These are phyloP conservation scores for Rhipidocladum racemiflorum DNA, from an alignment of 176 grass and related monocot species.

Conservation along the genomic window DNA sequence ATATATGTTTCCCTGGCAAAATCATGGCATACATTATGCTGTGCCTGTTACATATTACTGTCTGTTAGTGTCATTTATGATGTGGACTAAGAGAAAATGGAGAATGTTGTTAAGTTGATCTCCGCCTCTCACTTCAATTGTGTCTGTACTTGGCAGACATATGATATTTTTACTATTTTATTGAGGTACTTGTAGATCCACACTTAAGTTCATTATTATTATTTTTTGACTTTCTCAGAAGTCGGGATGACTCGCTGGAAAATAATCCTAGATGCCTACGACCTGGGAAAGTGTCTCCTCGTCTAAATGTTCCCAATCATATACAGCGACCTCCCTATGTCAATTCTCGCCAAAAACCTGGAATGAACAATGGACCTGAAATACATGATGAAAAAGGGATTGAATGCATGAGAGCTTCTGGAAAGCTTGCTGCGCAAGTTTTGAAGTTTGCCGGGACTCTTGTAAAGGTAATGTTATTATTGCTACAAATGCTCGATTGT, in stretches of 20 bases:
- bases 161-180: background rate
- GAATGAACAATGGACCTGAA: conserved; percentile 60
- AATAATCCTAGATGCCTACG: conserved; percentile 59
- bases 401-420: conserved; percentile 85
- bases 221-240: conserved; percentile 43
- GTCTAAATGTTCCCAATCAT: conserved; percentile 69
- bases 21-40: no score
- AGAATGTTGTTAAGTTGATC: background rate
- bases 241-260: conserved; percentile 41
- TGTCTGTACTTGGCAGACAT: background rate
- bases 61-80: background rate
- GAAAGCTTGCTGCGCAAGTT: conserved; percentile 88
- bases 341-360: conserved; percentile 51
- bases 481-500: conserved; percentile 21
- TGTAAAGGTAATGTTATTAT: conserved; percentile 69
- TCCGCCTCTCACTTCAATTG: background rate
- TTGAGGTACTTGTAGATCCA: background rate
- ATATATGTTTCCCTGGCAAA: no score
- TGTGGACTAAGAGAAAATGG: background rate
- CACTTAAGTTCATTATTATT: background rate
- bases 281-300: conserved; percentile 85
- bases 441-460: conserved; percentile 80
- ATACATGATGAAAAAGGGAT: conserved; percentile 84
- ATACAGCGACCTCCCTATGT: conserved; percentile 79
- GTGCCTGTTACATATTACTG: background rate